Conservation (phyloP, 805 yeast genomes). For the Schwanniomyces occidentalis region DNA sequence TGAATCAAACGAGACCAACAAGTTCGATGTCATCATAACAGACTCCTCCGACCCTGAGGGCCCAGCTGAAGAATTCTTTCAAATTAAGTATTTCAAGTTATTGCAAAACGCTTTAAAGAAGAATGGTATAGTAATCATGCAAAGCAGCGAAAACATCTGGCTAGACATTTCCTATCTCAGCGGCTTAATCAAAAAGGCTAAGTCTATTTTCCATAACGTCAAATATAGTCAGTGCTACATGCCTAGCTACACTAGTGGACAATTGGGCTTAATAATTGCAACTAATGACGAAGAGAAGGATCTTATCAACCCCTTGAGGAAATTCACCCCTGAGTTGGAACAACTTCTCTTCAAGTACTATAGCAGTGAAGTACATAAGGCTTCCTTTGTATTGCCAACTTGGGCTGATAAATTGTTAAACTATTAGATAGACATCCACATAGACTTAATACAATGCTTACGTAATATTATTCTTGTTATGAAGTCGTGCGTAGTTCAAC, state of each 20-base stretch:
- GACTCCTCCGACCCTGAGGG: constrained; percentile 96
- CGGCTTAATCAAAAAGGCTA: constrained; percentile 48
- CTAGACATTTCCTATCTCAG: constrained; percentile 56
- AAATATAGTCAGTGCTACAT: constrained; percentile 76
- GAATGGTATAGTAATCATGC: constrained; percentile 75
- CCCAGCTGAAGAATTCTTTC: constrained; percentile 89
- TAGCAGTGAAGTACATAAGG: constrained; percentile 61
- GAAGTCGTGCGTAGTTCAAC: neutral
- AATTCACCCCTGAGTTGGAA: constrained; percentile 46
- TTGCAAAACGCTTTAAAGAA: constrained; percentile 61
- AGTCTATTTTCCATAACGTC: constrained; percentile 58
- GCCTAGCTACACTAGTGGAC: constrained; percentile 89
- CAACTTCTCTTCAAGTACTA: constrained; percentile 59
- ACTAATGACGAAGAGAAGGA: constrained; percentile 51
- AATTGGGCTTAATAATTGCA: constrained; percentile 76
- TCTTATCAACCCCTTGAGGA: constrained; percentile 54
- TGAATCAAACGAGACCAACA: constrained; percentile 28
- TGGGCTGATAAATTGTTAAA: constrained; percentile 58
- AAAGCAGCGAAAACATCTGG: constrained; percentile 77
- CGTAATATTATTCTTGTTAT: too few species aligned
- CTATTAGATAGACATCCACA: neutral
- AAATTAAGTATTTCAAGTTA: constrained; percentile 70
- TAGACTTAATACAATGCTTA: neutral
- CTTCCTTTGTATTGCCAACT: constrained; percentile 76
- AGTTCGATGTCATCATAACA: constrained; percentile 82